Base-by-base conservation (phyloP, 805 yeast species). In the Pichia thaimueangensis region DNA sequence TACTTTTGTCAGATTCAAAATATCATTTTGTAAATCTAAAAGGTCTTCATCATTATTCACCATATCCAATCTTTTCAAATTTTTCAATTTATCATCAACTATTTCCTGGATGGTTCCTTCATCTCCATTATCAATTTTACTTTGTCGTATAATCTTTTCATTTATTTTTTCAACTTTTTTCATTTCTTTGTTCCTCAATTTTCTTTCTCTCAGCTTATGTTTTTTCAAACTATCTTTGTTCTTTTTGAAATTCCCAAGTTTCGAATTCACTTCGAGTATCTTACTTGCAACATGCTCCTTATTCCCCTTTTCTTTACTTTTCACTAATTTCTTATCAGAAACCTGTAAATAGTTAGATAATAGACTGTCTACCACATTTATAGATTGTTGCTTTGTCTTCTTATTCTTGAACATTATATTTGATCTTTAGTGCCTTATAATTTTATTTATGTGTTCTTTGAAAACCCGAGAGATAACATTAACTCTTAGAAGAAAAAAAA, bases 1-100 rank as follows among this genome's bases (percentile, higher is more conserved):
- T 42, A 55, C 63, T 21, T 69, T 68, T 42, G 71, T 71, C 58
- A 78, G 64, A 6, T 51, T 51, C n/a, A 73, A 33, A 11, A 76
- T 67, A 23, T 65, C 65, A 2, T 57, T 48, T 45, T 76, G 76
- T 12, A 74, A 43, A 6, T 67, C 68, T 6, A 55, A 42, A 20
- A 75, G 46, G 29, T 74, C 78, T 6, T 61, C 63, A 24, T 60
- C 59, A 20, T 67, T 65, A 21, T 41, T 39, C 7, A 24, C 15
- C n/a, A n/a, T 2, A 19, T 55, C 38, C 9, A 33, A 43, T 35
- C 64, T 70, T 72, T 62, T 63, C 11, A 73, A 45, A 22, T 55
- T 58, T 8, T 57, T 51, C 4, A 69, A 56, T 46, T 74, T 61
- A 19, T 60, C 62, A 3, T 33, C 16, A 64, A 76, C 51, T 43